Conservation (phyloP, 176 grass and related monocot species). For the Oryza punctata region DNA sequence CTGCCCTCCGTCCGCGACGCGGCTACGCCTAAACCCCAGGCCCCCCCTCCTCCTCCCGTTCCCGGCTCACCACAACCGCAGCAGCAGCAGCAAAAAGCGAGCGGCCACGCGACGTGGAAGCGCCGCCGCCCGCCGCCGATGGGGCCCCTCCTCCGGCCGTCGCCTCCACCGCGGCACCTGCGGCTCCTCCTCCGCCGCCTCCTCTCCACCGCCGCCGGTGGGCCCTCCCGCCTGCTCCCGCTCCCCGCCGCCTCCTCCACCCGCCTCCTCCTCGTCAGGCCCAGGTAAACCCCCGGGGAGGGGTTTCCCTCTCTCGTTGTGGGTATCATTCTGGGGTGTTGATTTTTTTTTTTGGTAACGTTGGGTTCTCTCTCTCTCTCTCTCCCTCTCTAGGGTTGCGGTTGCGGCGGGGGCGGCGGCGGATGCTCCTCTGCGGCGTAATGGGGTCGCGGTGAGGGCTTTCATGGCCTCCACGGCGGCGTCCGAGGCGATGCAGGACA, state of each 20-base stretch:
- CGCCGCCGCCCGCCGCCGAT: slow-evolving; percentile 47
- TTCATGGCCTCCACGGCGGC: slow-evolving; percentile 72
- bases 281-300: slow-evolving; percentile 43
- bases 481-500: slow-evolving; percentile 72
- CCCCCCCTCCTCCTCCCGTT: not conserved
- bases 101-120: not conserved
- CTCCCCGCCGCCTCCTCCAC: slow-evolving; percentile 34
- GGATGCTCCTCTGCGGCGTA: not conserved
- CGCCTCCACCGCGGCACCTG: slow-evolving; percentile 47
- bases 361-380: not conserved
- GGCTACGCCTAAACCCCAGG: slow-evolving; percentile 30
- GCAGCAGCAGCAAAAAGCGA: not conserved
- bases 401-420: not conserved
- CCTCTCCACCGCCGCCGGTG: slow-evolving; percentile 44
- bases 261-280: slow-evolving; percentile 35
- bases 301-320: not conserved
- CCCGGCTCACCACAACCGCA: not conserved
- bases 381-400: slow-evolving; percentile 26
- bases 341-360: slow-evolving; percentile 4
- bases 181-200: slow-evolving; percentile 60
- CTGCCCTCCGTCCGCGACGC: not conserved
- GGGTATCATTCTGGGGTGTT: not conserved
- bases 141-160: slow-evolving; percentile 60
- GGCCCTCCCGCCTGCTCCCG: slow-evolving; percentile 39
- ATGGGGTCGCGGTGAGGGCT: slow-evolving; percentile 54